Evolutionary conservation across 129 eudicot species (phyloP), one percentile per base, ranked within the genome.

Genomic region (Calendula officinalis): DNA sequence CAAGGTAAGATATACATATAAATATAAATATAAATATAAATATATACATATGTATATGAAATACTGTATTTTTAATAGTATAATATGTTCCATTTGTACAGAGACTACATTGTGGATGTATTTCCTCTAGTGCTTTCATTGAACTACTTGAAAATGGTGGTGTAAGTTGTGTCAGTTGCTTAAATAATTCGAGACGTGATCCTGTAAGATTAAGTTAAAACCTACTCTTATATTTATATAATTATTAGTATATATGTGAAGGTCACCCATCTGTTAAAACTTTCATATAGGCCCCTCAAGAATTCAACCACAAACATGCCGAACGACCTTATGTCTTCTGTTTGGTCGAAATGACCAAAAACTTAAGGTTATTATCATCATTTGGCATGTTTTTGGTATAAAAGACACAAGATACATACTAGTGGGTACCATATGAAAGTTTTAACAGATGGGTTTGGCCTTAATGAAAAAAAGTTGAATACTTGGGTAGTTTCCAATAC

Each of bases 71-170:
- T 10, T 44, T 13, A 43, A 41, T 65, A 45, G 12, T 46, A 42
- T 70, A 37, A 75, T 57, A 48, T 35, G 16, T 49, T 68, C 63
- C 67, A 22, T 32, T 52, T 43, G 50, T 69, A 41, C 89, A 94
- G 99, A 85, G 84, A 61, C 95, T 94, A 30, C 99, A 94, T 75
- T 94, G 99, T 82, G 95, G 99, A 69, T 94, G 97, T 75, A 76
- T 94, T 76, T 92, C 99, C 76, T 94, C 97, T 41, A 81, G 81
- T 71, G 76, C 90, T 62, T 82, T 82, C 64, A 77, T 92, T 11
- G 88, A 83, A 80, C 77, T 92, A 41, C 86, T 88, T 27, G 87
- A 88, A 69, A 78, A 79, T 46, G 91, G 94, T 61, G 95, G 99
- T 50, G 87, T 94, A 34, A 81, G 44, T 55, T 94, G 96, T 66